A percentile compares a stretch with the other conserved stretches of the same genome.
Conservation (phyloP, 306 rosid genomes). For the Citrullus mucosospermus region DNA sequence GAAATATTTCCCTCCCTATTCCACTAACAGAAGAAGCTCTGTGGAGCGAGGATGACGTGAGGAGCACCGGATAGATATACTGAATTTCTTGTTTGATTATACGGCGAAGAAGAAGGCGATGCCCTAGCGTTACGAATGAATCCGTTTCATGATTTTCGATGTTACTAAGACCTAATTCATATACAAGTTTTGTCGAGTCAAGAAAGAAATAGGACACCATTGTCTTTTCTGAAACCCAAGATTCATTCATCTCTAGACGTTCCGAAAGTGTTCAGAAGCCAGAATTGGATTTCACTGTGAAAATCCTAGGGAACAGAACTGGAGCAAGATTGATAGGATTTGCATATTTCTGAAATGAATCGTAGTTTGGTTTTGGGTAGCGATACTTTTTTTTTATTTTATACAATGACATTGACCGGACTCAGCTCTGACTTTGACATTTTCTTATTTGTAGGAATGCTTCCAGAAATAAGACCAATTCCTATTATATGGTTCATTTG, state of each 20-base stretch:
- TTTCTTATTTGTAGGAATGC: not conserved
- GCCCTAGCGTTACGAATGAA: no score
- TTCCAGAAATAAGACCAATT: not conserved
- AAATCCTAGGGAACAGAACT: conserved; percentile 24
- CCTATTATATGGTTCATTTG: not conserved
- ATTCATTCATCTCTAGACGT: no score
- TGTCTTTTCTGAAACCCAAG: no score
- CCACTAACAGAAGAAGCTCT: not conserved
- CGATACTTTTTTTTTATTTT: not conserved
- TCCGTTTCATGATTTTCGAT: no score
- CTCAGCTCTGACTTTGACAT: not conserved
- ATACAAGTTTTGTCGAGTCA: no score
- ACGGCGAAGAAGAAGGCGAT: no score
- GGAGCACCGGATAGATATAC: no score
- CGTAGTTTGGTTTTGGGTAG: not conserved
- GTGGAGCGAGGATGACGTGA: not conserved
- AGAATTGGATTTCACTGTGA: conserved; percentile 21
- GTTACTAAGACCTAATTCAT: no score
- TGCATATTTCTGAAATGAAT: conserved; percentile 33
- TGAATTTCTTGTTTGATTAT: no score
- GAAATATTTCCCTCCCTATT: no score
- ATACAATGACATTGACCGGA: not conserved
- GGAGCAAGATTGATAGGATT: conserved; percentile 29
- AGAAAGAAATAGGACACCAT: no score
- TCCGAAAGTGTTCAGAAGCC: not conserved